Evolutionary conservation across 2,329 filamentous ascomycete species (phyloP).

Genomic region (Cryphonectria naterciae): DNA sequence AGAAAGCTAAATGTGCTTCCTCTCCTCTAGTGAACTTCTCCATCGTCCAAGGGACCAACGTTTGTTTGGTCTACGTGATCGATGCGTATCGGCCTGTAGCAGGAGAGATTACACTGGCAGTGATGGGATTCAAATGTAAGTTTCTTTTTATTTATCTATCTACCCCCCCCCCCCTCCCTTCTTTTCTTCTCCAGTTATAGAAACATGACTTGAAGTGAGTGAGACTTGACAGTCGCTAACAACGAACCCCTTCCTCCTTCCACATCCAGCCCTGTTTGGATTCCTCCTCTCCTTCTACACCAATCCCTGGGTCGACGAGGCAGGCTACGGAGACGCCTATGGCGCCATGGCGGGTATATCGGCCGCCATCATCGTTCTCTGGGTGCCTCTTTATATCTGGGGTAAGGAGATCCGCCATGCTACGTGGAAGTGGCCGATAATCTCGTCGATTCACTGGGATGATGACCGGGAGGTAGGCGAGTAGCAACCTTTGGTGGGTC

Average conservation of each 20-base stretch:
- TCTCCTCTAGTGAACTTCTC: constrained; percentile 53
- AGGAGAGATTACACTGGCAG: constrained; percentile 57
- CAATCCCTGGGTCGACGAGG: constrained; percentile 57
- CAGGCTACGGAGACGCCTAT: constrained; percentile 56
- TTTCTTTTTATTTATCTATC: background rate
- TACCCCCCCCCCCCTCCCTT: no score
- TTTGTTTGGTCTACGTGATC: constrained; percentile 61
- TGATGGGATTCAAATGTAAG: constrained; percentile 59
- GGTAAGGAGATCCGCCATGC: constrained; percentile 52
- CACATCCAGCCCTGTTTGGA: constrained; percentile 52
- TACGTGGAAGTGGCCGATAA: constrained; percentile 53
- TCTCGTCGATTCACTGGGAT: constrained; percentile 53
- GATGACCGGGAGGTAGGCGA: constrained; percentile 60
- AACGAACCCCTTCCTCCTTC: no score
- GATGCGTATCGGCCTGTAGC: constrained; percentile 62
- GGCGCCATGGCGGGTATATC: constrained; percentile 62
- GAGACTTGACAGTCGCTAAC: background rate
- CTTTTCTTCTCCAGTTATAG: no score
- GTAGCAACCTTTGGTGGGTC: constrained; percentile 35
- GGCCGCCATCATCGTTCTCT: constrained; percentile 49
- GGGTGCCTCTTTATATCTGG: constrained; percentile 56
- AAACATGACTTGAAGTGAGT: no score
- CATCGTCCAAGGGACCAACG: constrained; percentile 59
- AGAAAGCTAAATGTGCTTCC: background rate
- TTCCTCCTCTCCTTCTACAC: constrained; percentile 65